Percentiles rank a stretch among this genome's conserved stretches.
Conservation (phyloP, 352 stramenopile species). For the Pythium plurisporium region DNA sequence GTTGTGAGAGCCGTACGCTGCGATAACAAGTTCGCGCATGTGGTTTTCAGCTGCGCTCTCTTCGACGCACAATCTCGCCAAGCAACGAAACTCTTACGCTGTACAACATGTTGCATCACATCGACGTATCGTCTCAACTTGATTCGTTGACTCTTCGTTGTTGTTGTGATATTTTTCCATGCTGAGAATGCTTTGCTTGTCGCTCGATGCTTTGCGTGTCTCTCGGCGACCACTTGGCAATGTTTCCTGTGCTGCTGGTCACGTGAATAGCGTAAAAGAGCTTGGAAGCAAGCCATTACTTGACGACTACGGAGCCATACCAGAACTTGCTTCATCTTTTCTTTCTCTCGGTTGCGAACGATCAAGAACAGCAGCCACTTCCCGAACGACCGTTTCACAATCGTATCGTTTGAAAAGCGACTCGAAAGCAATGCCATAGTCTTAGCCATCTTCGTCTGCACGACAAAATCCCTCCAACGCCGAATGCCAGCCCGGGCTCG, state of each 20-base stretch:
- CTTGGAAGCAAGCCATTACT: slow-evolving; percentile 7
- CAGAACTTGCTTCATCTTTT: slow-evolving; percentile 13
- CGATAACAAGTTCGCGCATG: slow-evolving; percentile 23
- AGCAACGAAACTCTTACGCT: slow-evolving; percentile 32
- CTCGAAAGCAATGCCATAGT: slow-evolving; percentile 11
- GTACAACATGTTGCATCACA: slow-evolving; percentile 31
- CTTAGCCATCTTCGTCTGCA: slow-evolving; percentile 10
- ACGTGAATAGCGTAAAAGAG: not conserved
- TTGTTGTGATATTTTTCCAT: slow-evolving; percentile 18
- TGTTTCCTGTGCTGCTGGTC: not conserved
- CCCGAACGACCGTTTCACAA: slow-evolving; percentile 16
- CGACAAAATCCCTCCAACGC: slow-evolving; percentile 10
- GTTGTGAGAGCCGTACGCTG: slow-evolving; percentile 27
- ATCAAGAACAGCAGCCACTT: slow-evolving; percentile 16
- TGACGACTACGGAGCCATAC: slow-evolving; percentile 11
- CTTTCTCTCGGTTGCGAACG: slow-evolving; percentile 9
- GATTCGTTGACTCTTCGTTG: not conserved
- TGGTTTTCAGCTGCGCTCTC: slow-evolving; percentile 19
- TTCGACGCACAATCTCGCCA: slow-evolving; percentile 30
- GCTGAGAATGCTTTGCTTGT: not conserved
- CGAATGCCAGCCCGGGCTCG: slow-evolving; percentile 6
- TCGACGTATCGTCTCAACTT: slow-evolving; percentile 34
- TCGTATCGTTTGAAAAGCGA: slow-evolving; percentile 16
- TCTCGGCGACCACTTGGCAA: not conserved
- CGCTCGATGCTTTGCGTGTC: not conserved